These are phyloP conservation scores for Incumbomyces delicatus DNA, from an alignment of 2,329 filamentous ascomycete species.

Conservation along the genomic window DNA sequence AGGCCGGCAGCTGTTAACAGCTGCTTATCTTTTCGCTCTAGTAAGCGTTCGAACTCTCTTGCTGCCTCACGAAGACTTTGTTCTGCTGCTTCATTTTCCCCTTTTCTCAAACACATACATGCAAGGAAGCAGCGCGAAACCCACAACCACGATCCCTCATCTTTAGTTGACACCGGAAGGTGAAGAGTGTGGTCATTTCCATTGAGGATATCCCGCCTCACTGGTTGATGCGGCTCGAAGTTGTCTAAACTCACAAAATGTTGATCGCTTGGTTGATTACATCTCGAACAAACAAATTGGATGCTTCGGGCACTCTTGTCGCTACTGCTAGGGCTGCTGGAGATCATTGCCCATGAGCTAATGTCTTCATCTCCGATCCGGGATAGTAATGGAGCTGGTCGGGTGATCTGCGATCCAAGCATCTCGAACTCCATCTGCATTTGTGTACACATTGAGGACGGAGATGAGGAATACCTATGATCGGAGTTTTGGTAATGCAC, in stretches of 20 bases:
- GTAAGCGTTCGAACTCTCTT: slow-evolving; percentile 16
- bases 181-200: slow-evolving; percentile 10
- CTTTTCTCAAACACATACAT: slow-evolving; percentile 19
- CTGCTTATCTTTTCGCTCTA: slow-evolving; percentile 15
- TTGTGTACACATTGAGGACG: slow-evolving; percentile 1
- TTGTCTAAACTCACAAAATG: slow-evolving; percentile 17
- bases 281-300: slow-evolving; percentile 16
- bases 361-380: slow-evolving; percentile 19
- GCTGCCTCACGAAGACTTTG: slow-evolving; percentile 16
- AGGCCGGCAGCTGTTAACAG: slow-evolving; percentile 5
- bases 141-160: slow-evolving; percentile 19
- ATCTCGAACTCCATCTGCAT: slow-evolving; percentile 16
- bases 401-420: slow-evolving; percentile 16
- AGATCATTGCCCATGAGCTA: slow-evolving; percentile 15
- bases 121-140: slow-evolving; percentile 20
- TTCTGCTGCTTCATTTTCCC: slow-evolving; percentile 11
- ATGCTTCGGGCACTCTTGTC: slow-evolving; percentile 10
- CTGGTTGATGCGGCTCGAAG: slow-evolving; percentile 3
- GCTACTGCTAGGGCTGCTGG: slow-evolving; percentile 11
- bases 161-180: slow-evolving; percentile 17
- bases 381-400: slow-evolving; percentile 13
- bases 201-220: slow-evolving; percentile 2
- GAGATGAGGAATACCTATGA: slow-evolving; percentile 1
- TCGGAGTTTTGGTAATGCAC: background rate
- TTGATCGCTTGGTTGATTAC: slow-evolving; percentile 13